A percentile compares a stretch with the other conserved stretches of the same genome.
phyloP scores from a whole-genome alignment of 169 alveolate species.

The Plasmodium gonderi region DNA sequence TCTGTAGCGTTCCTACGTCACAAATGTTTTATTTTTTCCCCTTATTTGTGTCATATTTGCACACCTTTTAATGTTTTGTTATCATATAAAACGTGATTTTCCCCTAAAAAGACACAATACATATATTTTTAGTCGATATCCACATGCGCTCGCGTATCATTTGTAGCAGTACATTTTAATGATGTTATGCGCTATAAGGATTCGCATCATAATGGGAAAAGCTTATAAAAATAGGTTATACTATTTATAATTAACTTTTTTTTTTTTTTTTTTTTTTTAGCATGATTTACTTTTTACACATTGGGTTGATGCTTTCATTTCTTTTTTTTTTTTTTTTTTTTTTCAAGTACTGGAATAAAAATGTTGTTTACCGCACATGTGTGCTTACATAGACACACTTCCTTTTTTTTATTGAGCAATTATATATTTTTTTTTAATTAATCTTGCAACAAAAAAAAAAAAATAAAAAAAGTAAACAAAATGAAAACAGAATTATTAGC shows the following conservation, averaged over 20 bases:
- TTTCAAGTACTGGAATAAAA: not conserved
- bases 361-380: not conserved
- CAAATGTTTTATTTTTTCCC: not conserved
- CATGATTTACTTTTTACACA: not conserved
- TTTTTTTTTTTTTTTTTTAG: not conserved
- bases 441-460: not conserved
- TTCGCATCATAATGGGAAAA: not conserved
- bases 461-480: not conserved
- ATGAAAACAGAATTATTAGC: not conserved
- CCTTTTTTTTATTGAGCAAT: not conserved
- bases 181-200: not conserved
- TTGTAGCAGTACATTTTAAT: not conserved
- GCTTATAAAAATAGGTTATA: not conserved
- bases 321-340: not conserved
- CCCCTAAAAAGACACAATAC: not conserved
- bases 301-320: not conserved
- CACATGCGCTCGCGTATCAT: not conserved
- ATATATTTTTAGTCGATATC: not conserved
- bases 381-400: not conserved
- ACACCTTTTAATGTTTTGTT: not conserved
- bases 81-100: not conserved
- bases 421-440: not conserved
- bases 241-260: not conserved
- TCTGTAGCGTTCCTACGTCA: not conserved
- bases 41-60: not conserved